Evolutionary conservation across 805 yeast species (phyloP), one percentile per base, ranked within the genome.

Genomic region (Metschnikowia peoriensis): DNA sequence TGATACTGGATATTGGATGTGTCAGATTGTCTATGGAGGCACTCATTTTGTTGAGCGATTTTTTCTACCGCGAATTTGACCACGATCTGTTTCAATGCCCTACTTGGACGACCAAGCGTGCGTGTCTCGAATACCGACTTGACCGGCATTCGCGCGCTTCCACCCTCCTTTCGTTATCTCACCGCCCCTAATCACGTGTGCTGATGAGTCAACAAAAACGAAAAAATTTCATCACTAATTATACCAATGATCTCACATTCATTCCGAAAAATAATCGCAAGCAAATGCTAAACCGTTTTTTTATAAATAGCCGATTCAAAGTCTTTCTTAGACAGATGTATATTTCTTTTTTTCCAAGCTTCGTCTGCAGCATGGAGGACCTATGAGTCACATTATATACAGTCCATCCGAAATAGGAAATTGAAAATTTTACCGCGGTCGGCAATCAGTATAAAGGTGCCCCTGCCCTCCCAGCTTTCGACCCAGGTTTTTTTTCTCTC

Each of bases 361-460:
- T 42, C 7, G 22, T 42, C 15, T 3, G 2, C 27, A n/a, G 7
- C 14, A 14, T 27, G 35, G 22, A 28, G 35, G 6, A 10, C 42
- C 40, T 14, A 56, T 58, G 61, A 58, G 58, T 58, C 61, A 56
- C 44, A 41, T 41, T 54, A 38, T 44, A 35, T 51, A 53, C 58
- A 51, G 49, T 39, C 49, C 32, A 39, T 59, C 60, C 50, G 52
- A 56, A 41, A 29, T 40, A 61, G 60, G 28, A 59, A 51, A 40
- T 48, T 47, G 50, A 51, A 55, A 53, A 38, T 40, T 56, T 58
- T 57, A 51, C 60, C 62, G 62, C 62, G 62, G 59, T 59, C 60
- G 57, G 53, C 57, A 54, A 59, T 59, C 62, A 46, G 55, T 59
- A 56, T 58, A 59, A 59, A 57, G 53, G 45, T 44, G 48, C 53